These are phyloP conservation scores for Geopyxis carbonaria DNA, from an alignment of 495 filamentous ascomycete species.

Conservation along the genomic window DNA sequence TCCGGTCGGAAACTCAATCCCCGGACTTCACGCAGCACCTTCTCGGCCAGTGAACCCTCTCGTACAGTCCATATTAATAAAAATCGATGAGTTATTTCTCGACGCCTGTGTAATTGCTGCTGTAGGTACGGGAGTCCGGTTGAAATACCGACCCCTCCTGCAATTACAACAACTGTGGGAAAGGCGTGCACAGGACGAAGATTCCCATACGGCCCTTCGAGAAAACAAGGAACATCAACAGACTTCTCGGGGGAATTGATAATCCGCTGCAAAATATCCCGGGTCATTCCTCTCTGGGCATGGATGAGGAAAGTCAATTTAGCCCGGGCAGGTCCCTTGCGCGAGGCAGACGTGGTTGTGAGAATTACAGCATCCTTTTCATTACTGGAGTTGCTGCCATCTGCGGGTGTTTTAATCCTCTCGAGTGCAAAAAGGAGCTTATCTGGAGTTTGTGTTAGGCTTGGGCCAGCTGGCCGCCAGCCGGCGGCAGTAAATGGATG, in stretches of 20 bases:
- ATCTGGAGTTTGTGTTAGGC: conserved; percentile 3
- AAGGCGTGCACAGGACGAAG: conserved; percentile 33
- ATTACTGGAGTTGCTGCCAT: not conserved
- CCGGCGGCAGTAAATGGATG: conserved; percentile 43
- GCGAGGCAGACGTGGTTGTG: conserved; percentile 3
- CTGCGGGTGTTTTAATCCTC: not conserved
- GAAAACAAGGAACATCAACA: conserved; percentile 24
- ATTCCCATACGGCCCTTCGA: conserved; percentile 45
- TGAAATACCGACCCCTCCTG: conserved; percentile 43
- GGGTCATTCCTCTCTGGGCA: conserved; percentile 19
- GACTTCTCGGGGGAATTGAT: not conserved
- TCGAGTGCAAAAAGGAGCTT: conserved; percentile 1
- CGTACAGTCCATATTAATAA: conserved; percentile 32
- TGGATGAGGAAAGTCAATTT: conserved; percentile 24
- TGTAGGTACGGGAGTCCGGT: conserved; percentile 37
- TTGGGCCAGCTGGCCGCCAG: conserved; percentile 24
- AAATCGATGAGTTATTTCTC: conserved; percentile 16
- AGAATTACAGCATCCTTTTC: conserved; percentile 7
- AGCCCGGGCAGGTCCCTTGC: conserved; percentile 9
- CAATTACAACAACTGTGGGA: conserved; percentile 39
- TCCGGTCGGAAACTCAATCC: conserved; percentile 25
- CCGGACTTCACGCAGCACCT: conserved; percentile 26
- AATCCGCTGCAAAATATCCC: conserved; percentile 6
- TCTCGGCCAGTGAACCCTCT: conserved; percentile 26
- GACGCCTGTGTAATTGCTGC: conserved; percentile 7